Evolutionary conservation across 208 protist genomes (phyloP), one percentile per base, ranked within the genome.

Genomic region (Baffinella frigidus): DNA sequence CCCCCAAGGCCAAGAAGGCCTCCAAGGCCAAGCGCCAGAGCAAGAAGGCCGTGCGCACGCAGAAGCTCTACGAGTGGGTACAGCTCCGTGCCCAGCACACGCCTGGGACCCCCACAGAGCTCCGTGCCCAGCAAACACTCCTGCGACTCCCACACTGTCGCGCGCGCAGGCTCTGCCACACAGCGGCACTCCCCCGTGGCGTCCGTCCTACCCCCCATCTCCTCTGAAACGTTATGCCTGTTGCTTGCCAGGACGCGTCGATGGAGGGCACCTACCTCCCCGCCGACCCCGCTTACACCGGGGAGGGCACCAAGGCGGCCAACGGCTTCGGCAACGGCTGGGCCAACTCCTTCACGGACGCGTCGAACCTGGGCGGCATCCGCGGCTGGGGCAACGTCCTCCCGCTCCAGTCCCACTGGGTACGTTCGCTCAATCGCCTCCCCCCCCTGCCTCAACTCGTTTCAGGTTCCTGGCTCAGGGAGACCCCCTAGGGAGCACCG

Each of bases 201-300:
- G 24, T 24, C 24, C 51, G 24, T 62, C 24, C 24, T 62, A n/a
- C 24, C 51, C 11, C 51, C 24, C 51, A 62, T 62, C 51, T 62
- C 24, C 24, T 62, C 17, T 24, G 11, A 11, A 62, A 11, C 24
- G 24, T 62, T 62, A 11, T 62, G 11, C 24, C 51, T 62, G 11
- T 62, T 62, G 11, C 51, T 24, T 62, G 17, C 17, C 24, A n/a
- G 17, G 11, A 11, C 17, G 51, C 51, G 51, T n/a, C 51, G n/a
- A 87, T 87, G 77, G 77, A 87, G 77, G 77, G 77, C 33, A 87
- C 77, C 44, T 87, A 87, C 50, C 77, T 87, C 20, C 77, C 77
- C 77, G 77, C 77, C 33, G 44, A 61, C 30, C 41, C 27, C 35
- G 27, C 61, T 33, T 41, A 45, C 77, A 87, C 77, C 50, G 77